Base-by-base conservation (phyloP, 2,329 filamentous ascomycete genomes). In the Epichloe sp. region DNA sequence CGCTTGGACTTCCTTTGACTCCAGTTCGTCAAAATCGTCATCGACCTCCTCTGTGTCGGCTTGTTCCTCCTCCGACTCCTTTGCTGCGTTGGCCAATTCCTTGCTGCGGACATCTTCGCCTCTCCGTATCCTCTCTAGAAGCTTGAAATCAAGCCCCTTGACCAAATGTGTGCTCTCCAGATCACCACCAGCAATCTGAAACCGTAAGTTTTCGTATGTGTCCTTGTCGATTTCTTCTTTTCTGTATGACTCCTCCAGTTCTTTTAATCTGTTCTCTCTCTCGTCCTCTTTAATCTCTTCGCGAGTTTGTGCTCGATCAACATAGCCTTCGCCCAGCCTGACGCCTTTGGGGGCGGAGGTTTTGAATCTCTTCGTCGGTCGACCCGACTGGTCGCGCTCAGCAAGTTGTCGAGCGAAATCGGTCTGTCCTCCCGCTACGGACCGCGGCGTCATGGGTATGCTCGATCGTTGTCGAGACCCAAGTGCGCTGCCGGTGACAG, bases 401-500 rank as follows among this genome's bases (percentile, higher is more conserved):
- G 87, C 84, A 35, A 95, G 76, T 66, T 96, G 91, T 58, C 83
- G 85, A 21, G 86, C 85, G 65, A 96, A 96, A 51, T 93, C 84
- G 50, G 78, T 71, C 49, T 78, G 76, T 3, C 60, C 53, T n/a
- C 61, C 60, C 12, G 60, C 65, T 19, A 89, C 74, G 23, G 84
- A 80, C 48, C 88, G 85, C 84, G 91, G 91, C 46, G 91, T 96
- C 91, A 96, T 96, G 52, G 88, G 88, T 55, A 95, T 91, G 66
- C 80, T 91, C 36, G 86, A 79, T 57, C 82, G 81, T 68, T 86
- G 82, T 61, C 85, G 79, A 52, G 88, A 93, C 21, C 89, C 89
- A 52, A 95, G 74, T 4, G 80, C 69, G 47, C 71, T 69, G 45
- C 75, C 69, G 34, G 51, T 58, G 42, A 55, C 56, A 11, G 60